Evolutionary conservation across 345 rosid species (phyloP).

Genomic region (Eucalyptus lansdowneana): DNA sequence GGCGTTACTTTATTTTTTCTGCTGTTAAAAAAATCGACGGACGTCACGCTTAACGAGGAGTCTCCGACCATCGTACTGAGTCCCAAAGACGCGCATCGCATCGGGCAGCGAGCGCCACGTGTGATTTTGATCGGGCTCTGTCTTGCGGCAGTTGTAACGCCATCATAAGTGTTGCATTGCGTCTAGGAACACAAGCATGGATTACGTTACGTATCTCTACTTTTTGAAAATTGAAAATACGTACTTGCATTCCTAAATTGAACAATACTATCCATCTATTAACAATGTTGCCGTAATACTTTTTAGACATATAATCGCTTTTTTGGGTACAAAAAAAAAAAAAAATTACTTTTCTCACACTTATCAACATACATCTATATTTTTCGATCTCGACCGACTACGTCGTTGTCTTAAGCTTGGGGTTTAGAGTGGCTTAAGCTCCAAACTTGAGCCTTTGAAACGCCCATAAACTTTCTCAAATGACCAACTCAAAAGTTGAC

Average conservation of each 20-base stretch:
- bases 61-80: neutral
- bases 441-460: neutral
- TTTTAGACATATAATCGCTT: rapidly evolving
- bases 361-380: rapidly evolving
- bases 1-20: neutral
- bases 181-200: neutral
- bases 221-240: neutral
- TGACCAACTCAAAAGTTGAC: neutral
- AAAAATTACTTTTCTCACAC: neutral
- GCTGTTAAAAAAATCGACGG: neutral
- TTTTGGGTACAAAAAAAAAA: neutral
- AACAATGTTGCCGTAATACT: neutral
- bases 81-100: neutral
- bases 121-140: neutral
- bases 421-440: rapidly evolving
- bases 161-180: neutral
- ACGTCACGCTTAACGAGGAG: neutral
- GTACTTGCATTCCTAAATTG: neutral
- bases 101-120: neutral
- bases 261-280: neutral
- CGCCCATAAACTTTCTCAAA: rapidly evolving
- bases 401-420: rapidly evolving
- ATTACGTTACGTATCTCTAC: neutral
- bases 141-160: neutral
- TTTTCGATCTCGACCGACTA: rapidly evolving